Evolutionary conservation across 768 basidiomycete genomes (phyloP).

Genomic region (Exsudoporus frostii): DNA sequence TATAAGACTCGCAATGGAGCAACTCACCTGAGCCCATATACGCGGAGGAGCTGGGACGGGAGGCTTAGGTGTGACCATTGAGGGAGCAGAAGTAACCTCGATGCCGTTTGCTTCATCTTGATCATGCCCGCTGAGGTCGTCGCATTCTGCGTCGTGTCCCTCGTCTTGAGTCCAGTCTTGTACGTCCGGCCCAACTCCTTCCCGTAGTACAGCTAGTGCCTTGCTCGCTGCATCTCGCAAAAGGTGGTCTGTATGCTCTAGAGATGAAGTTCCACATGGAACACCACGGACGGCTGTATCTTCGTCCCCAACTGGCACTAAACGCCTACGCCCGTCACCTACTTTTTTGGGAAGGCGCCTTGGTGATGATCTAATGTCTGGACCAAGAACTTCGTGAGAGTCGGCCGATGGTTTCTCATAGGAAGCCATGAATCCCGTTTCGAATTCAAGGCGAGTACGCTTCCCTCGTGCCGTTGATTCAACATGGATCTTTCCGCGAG

Average conservation of each 20-base stretch:
- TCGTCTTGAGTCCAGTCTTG: conserved; percentile 27
- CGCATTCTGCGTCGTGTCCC: conserved; percentile 16
- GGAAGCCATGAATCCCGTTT: conserved; percentile 4
- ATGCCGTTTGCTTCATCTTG: conserved; percentile 5
- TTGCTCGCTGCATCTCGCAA: conserved; percentile 18
- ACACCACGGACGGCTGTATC: not conserved
- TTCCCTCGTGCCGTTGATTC: conserved; percentile 10
- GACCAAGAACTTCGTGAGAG: conserved; percentile 12
- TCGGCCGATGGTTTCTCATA: not conserved
- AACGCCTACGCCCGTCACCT: not conserved
- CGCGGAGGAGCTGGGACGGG: conserved; percentile 30
- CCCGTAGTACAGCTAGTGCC: conserved; percentile 5
- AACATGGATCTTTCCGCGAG: not conserved
- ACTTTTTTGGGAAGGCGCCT: conserved; percentile 26
- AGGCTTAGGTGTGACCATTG: conserved; percentile 15
- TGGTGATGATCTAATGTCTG: conserved; percentile 11
- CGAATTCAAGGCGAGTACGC: conserved; percentile 18
- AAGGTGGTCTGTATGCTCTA: conserved; percentile 16
- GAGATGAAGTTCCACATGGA: conserved; percentile 2
- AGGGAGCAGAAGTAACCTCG: conserved; percentile 9
- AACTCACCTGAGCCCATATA: conserved; percentile 45
- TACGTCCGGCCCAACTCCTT: conserved; percentile 4
- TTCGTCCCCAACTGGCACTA: not conserved
- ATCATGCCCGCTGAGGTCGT: conserved; percentile 4
- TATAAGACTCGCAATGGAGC: not conserved